Evolutionary conservation across 2,329 filamentous ascomycete genomes (phyloP).

Genomic region (Chlorencoelia australis): DNA sequence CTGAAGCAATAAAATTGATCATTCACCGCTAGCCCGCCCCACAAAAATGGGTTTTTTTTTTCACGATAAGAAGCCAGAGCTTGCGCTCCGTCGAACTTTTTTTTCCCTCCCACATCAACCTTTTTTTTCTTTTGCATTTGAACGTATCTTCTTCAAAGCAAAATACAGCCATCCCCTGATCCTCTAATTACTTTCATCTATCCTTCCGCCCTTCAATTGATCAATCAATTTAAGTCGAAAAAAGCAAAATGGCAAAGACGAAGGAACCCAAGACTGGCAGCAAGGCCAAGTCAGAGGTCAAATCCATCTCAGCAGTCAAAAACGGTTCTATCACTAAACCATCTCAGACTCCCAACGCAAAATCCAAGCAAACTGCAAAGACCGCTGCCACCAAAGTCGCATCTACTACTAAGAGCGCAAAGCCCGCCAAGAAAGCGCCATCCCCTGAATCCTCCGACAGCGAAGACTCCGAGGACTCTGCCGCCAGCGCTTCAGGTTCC

Average conservation of each 20-base stretch:
- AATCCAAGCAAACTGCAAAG: conserved; percentile 60
- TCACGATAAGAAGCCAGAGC: too few species aligned
- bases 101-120: conserved; percentile 10
- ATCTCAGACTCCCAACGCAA: conserved; percentile 52
- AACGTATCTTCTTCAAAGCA: neutral
- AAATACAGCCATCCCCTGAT: neutral
- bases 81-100: conserved; percentile 14
- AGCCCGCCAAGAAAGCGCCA: conserved; percentile 33
- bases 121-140: conserved; percentile 8
- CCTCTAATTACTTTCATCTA: neutral
- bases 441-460: conserved; percentile 32
- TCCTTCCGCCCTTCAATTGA: neutral
- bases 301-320: conserved; percentile 48
- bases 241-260: conserved; percentile 51
- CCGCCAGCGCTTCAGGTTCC: conserved; percentile 29
- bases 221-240: conserved; percentile 1
- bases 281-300: conserved; percentile 40
- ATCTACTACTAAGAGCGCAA: conserved; percentile 17
- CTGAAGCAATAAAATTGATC: too few species aligned
- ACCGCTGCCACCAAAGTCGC: conserved; percentile 29
- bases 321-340: conserved; percentile 58
- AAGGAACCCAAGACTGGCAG: conserved; percentile 50
- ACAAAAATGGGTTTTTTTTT: too few species aligned
- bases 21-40: too few species aligned
- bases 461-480: conserved; percentile 20